phyloP scores from a whole-genome alignment of 805 yeast genomes.

The Saccharomyces mikatae region DNA sequence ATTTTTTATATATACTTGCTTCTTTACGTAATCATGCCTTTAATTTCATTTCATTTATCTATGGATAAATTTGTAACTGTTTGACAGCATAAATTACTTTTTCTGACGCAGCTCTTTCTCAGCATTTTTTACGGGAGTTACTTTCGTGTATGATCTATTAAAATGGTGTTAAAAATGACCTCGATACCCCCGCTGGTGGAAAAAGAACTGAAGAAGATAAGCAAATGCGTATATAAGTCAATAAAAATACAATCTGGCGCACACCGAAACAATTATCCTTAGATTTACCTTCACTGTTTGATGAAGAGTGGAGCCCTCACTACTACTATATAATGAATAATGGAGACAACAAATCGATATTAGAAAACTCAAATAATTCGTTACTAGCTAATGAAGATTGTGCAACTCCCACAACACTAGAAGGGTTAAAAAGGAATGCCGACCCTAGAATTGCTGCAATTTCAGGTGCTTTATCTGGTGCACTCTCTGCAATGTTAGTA shows the following conservation, averaged over 20 bases:
- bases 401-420: slow-evolving; percentile 9
- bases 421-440: slow-evolving; percentile 3
- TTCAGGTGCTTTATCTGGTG: slow-evolving; percentile 92
- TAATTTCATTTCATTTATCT: background rate
- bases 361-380: background rate
- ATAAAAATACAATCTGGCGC: background rate
- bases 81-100: background rate
- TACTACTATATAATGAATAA: background rate
- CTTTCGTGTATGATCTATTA: background rate
- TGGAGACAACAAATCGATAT: background rate
- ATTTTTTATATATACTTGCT: background rate
- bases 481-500: slow-evolving; percentile 78
- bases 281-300: background rate
- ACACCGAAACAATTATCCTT: background rate
- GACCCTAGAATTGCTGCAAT: slow-evolving; percentile 60
- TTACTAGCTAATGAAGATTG: slow-evolving; percentile 2
- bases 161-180: background rate
- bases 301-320: background rate
- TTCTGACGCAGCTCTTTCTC: background rate
- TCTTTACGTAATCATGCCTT: background rate
- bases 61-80: background rate
- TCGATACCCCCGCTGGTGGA: background rate
- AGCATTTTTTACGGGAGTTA: background rate
- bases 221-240: background rate
- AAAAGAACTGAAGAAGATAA: background rate